Evolutionary conservation across 1,284 basidiomycete genomes (phyloP).

Genomic region (Sparassis latifolia): DNA sequence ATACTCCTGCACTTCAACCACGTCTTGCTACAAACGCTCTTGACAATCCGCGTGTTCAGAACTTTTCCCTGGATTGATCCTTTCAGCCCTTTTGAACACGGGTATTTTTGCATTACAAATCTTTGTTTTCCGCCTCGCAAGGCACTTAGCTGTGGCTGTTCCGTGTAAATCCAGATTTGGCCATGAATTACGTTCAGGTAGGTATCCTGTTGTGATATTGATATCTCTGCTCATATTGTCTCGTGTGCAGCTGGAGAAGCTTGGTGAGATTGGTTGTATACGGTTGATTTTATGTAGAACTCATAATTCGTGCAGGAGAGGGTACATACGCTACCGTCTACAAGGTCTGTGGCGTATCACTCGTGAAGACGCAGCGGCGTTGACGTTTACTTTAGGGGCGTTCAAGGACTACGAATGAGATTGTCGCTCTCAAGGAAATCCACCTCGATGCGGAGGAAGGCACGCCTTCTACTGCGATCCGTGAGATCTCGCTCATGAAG

Average conservation of each 20-base stretch:
- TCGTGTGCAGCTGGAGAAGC: slow-evolving; percentile 71
- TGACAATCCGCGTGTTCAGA: no score
- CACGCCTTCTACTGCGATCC: slow-evolving; percentile 91
- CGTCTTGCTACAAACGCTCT: no score
- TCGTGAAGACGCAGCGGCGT: neutral
- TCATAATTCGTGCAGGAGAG: slow-evolving; percentile 45
- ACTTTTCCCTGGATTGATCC: no score
- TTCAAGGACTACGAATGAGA: slow-evolving; percentile 82
- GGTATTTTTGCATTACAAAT: no score
- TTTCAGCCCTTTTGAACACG: no score
- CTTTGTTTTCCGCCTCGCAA: no score
- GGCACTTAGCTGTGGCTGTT: no score
- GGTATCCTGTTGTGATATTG: slow-evolving; percentile 11
- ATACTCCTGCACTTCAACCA: no score
- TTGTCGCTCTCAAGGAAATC: slow-evolving; percentile 90
- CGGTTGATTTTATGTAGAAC: neutral
- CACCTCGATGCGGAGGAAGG: slow-evolving; percentile 95
- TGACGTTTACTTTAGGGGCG: slow-evolving; percentile 51
- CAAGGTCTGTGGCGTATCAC: slow-evolving; percentile 49
- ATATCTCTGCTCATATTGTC: slow-evolving; percentile 1
- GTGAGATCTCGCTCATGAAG: slow-evolving; percentile 96
- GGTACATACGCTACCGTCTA: slow-evolving; percentile 88
- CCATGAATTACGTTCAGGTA: slow-evolving; percentile 69
- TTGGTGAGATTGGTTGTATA: slow-evolving; percentile 39
- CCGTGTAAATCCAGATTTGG: neutral